phyloP scores from a whole-genome alignment of 164 flowering plant species.

The Malania oleifera region DNA sequence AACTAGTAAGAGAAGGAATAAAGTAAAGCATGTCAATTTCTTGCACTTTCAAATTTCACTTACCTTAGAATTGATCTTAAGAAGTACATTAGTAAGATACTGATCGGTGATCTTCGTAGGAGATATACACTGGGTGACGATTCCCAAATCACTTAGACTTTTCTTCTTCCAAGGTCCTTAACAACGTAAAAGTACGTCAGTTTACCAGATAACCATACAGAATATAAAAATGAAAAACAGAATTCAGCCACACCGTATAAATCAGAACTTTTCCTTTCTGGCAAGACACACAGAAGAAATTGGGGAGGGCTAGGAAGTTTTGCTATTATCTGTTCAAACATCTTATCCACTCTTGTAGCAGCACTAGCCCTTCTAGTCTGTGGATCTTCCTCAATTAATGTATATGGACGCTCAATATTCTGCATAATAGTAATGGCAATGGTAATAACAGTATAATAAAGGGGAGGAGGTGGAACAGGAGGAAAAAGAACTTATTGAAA shows the following conservation, averaged over 20 bases:
- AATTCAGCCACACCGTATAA: slow-evolving; percentile 56
- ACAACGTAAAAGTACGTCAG: slow-evolving; percentile 6
- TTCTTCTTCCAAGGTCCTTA: slow-evolving; percentile 93
- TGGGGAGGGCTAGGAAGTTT: slow-evolving; percentile 58
- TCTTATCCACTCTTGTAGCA: slow-evolving; percentile 57
- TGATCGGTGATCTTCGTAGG: slow-evolving; percentile 71
- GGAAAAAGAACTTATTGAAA: neutral
- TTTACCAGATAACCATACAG: slow-evolving; percentile 11
- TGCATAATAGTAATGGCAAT: slow-evolving; percentile 17
- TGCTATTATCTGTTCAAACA: slow-evolving; percentile 53
- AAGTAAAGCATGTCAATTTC: neutral
- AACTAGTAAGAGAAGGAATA: neutral
- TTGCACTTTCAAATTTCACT: neutral
- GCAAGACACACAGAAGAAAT: slow-evolving; percentile 71
- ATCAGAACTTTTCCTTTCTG: slow-evolving; percentile 70
- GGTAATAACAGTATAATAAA: neutral
- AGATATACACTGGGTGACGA: slow-evolving; percentile 62
- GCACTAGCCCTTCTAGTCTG: slow-evolving; percentile 39
- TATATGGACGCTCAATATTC: slow-evolving; percentile 63
- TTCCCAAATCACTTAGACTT: slow-evolving; percentile 55
- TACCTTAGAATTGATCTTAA: slow-evolving; percentile 90
- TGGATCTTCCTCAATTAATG: slow-evolving; percentile 72
- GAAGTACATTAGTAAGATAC: slow-evolving; percentile 76
- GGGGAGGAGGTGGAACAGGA: slow-evolving; percentile 1
- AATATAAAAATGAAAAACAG: slow-evolving; percentile 3